Conservation (phyloP, 176 grass and related monocot genomes). For the Pharus latifolius region DNA sequence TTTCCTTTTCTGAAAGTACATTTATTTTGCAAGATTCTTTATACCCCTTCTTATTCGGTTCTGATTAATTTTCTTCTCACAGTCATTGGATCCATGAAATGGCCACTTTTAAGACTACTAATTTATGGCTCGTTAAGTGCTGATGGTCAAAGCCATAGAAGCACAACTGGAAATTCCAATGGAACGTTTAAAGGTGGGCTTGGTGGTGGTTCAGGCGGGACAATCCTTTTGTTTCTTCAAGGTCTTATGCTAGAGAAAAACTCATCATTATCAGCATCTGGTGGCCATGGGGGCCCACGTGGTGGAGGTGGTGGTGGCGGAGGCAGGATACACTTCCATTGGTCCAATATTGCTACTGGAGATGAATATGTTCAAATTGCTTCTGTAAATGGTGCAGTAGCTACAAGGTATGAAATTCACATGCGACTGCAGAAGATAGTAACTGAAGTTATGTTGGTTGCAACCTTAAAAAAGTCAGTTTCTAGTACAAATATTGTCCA, state of each 20-base stretch:
- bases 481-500: background rate
- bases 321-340: slow-evolving; percentile 93
- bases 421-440: background rate
- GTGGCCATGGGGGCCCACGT: slow-evolving; percentile 63
- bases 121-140: slow-evolving; percentile 62
- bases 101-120: slow-evolving; percentile 76
- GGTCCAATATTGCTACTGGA: slow-evolving; percentile 87
- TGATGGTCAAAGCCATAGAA: slow-evolving; percentile 61
- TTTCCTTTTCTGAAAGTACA: background rate
- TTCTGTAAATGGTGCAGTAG: slow-evolving; percentile 68
- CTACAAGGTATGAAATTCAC: slow-evolving; percentile 55
- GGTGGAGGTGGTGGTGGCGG: slow-evolving; percentile 85
- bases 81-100: slow-evolving; percentile 97
- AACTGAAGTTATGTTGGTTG: slow-evolving; percentile 15
- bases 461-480: too few species aligned
- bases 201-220: slow-evolving; percentile 90
- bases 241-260: slow-evolving; percentile 54
- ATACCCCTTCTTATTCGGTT: background rate
- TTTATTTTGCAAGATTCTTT: slow-evolving; percentile 5
- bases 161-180: slow-evolving; percentile 31
- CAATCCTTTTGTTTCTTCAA: slow-evolving; percentile 91
- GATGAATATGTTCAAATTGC: slow-evolving; percentile 98
- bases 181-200: slow-evolving; percentile 62
- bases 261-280: slow-evolving; percentile 73
- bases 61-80: slow-evolving; percentile 12